Evolutionary conservation across 148 eudicot species (phyloP).

Genomic region (Hydrangea macrophylla): DNA sequence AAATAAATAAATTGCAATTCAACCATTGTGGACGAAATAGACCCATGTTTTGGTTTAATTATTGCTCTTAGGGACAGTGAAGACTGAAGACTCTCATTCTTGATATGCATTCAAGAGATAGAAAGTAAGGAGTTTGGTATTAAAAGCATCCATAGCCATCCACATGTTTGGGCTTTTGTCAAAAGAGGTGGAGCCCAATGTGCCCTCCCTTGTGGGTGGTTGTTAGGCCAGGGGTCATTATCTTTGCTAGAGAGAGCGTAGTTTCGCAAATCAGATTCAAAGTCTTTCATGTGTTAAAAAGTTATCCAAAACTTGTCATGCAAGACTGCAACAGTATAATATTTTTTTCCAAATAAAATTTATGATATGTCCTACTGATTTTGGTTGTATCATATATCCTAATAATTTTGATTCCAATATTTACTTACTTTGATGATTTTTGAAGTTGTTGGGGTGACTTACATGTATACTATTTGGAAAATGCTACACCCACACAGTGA

Average conservation of each 20-base stretch:
- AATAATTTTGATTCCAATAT: too few relatives aligned
- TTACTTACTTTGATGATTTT: too few relatives aligned
- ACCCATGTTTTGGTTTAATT: background rate
- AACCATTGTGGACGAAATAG: background rate
- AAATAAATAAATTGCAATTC: too few relatives aligned
- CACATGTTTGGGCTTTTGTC: slow-evolving; percentile 14
- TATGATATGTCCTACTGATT: too few relatives aligned
- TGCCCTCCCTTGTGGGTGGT: slow-evolving; percentile 16
- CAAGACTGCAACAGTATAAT: too few relatives aligned
- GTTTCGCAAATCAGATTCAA: slow-evolving; percentile 6
- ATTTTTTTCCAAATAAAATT: too few relatives aligned
- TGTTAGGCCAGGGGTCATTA: slow-evolving; percentile 34
- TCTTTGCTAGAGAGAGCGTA: slow-evolving; percentile 5
- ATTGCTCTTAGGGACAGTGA: background rate
- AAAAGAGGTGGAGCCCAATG: slow-evolving; percentile 23
- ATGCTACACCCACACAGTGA: too few relatives aligned
- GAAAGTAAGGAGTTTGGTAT: slow-evolving; percentile 16
- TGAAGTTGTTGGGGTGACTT: too few relatives aligned
- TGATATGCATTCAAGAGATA: slow-evolving; percentile 4
- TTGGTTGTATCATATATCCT: too few relatives aligned
- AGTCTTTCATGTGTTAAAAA: slow-evolving; percentile 14
- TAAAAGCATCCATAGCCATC: slow-evolving; percentile 8
- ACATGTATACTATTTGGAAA: too few relatives aligned
- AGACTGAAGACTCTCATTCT: background rate
- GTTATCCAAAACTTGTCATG: slow-evolving; percentile 17